A percentile compares a stretch with the other conserved stretches of the same genome.
phyloP scores from a whole-genome alignment of 164 flowering plant genomes.

The Dillenia suffruticosa region DNA sequence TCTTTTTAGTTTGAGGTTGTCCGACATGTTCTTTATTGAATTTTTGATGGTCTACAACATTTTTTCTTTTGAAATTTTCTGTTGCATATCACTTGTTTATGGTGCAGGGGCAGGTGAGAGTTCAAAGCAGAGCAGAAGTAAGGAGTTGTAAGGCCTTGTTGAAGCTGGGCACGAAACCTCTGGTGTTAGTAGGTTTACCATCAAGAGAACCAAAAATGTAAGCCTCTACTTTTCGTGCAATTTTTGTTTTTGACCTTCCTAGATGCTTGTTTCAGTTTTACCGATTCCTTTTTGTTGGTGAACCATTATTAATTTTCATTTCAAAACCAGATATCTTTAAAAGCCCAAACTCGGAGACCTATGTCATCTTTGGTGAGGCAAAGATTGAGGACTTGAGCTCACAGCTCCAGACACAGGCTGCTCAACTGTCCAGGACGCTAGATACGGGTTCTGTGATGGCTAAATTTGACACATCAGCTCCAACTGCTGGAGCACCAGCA shows the following conservation, averaged over 20 bases:
- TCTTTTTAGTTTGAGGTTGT: too few species aligned
- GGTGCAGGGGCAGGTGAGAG: constrained; percentile 47
- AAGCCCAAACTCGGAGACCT: constrained; percentile 87
- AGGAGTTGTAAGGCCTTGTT: constrained; percentile 85
- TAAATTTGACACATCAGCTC: constrained; percentile 45
- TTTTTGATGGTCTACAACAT: too few species aligned
- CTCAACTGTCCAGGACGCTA: constrained; percentile 85
- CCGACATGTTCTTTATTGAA: too few species aligned
- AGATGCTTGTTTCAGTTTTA: neutral
- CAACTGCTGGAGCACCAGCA: constrained; percentile 32
- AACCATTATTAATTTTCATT: constrained; percentile 74
- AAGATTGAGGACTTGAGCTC: constrained; percentile 93
- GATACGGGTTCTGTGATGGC: constrained; percentile 50
- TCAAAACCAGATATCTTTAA: constrained; percentile 91
- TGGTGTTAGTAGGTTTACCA: constrained; percentile 79
- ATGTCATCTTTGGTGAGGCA: constrained; percentile 83
- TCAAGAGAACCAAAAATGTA: constrained; percentile 82
- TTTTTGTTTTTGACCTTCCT: neutral
- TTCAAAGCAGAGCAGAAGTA: constrained; percentile 90
- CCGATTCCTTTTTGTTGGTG: neutral
- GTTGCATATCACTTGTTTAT: neutral
- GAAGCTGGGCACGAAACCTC: constrained; percentile 89
- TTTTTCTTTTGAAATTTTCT: too few species aligned
- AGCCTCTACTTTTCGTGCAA: neutral
- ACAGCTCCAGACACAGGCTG: constrained; percentile 89